Evolutionary conservation across 2,329 filamentous ascomycete genomes (phyloP).

Genomic region (Colletotrichum musicola): DNA sequence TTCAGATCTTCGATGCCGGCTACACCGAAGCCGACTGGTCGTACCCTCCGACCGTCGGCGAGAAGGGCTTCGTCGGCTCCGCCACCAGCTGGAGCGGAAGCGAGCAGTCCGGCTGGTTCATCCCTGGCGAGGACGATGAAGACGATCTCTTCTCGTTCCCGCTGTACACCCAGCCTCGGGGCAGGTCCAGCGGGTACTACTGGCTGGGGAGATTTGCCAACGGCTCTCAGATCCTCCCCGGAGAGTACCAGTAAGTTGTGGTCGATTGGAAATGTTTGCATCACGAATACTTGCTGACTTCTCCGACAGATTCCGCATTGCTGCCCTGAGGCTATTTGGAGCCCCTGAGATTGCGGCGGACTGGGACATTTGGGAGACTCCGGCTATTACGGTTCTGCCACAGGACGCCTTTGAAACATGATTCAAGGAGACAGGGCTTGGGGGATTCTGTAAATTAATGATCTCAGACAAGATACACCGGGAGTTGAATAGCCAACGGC

Average conservation of each 20-base stretch:
- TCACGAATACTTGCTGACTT: background rate
- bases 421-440: no score
- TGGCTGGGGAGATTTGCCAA: conserved; percentile 24
- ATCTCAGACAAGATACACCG: no score
- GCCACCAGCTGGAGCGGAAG: conserved; percentile 48
- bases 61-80: conserved; percentile 57
- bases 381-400: conserved; percentile 10
- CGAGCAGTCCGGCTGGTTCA: background rate
- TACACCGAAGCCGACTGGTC: conserved; percentile 56
- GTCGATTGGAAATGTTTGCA: accelerated
- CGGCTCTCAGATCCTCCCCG: conserved; percentile 12
- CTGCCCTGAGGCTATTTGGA: conserved; percentile 45
- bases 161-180: background rate
- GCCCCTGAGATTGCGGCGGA: conserved; percentile 32
- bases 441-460: no score
- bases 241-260: conserved; percentile 16
- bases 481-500: no score
- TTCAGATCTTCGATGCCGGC: conserved; percentile 51
- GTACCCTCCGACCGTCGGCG: conserved; percentile 54
- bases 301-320: conserved; percentile 40
- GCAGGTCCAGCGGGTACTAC: background rate
- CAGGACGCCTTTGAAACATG: background rate
- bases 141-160: conserved; percentile 20
- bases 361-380: conserved; percentile 45
- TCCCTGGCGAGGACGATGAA: conserved; percentile 1